Base-by-base conservation (phyloP, 495 filamentous ascomycete species). In the Hypoxylon cercidicola region DNA sequence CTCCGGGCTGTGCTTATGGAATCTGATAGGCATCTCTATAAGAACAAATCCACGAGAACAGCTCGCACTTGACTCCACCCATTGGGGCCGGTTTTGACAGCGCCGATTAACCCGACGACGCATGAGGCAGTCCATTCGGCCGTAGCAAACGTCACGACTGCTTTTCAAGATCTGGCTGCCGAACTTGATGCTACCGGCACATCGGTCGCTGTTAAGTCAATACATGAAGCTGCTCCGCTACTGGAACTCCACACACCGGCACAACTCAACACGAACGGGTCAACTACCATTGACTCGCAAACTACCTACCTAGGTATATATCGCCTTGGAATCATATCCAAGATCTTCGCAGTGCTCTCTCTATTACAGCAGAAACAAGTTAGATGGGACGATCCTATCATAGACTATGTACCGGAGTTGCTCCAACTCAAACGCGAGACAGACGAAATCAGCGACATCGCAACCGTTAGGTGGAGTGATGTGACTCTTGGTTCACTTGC, bases 321-420 rank as follows among this genome's bases (percentile, higher is more conserved):
- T 62, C 76, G 79, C 10, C 62, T 85, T 8, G 84, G 79, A 8
- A 85, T 82, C 52, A 68, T 84, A 28, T 81, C 81, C 0, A 87
- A 87, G 55, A 70, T 85, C 16, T 76, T 84, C 48, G 78, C 83
- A 0, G 77, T 78, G 0, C 75, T 82, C 16, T 75, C 77, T 0
- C 55, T 79, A 0, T 65, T 86, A 35, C 55, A 81, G 11, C 66
- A 77, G 30, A 62, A 64, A 5, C 57, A 64, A 0, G 69, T 77
- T 3, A 76, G 78, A 20, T 69, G 79, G 66, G 78, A 85, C 8
- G 78, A 78, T 28, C 73, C 78, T 0, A 66, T 85, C 37, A 79
- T 78, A 1, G 70, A 84, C 15, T 78, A 79, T 39, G 72, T 82
- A 28, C 81, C 81, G 0, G 70, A 77, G 32, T 60, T 85, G 9